Conservation (phyloP, 371 early-diverging fungal genomes). For the Apophysomyces ossiformis region DNA sequence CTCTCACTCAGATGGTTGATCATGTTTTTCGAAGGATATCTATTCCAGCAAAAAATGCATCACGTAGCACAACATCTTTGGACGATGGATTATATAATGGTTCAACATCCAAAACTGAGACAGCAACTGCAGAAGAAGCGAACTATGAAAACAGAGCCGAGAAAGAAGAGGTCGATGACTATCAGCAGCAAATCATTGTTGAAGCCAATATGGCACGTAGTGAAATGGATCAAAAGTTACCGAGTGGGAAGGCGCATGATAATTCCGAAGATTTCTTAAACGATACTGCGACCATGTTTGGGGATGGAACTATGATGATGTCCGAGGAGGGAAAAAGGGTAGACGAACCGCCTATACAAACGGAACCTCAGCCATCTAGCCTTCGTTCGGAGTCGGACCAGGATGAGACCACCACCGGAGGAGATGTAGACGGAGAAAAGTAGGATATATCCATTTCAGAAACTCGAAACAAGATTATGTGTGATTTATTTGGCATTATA, state of each 20-base stretch:
- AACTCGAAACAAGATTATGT: background rate
- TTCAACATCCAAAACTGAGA: conserved; percentile 7
- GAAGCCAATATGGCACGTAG: conserved; percentile 55
- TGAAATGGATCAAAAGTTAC: conserved; percentile 47
- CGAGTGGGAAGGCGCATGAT: conserved; percentile 40
- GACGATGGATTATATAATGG: conserved; percentile 4
- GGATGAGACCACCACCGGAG: background rate
- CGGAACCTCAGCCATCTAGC: background rate
- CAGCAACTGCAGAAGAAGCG: conserved; percentile 12
- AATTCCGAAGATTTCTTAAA: conserved; percentile 52
- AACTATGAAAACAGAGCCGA: background rate
- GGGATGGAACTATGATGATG: conserved; percentile 31
- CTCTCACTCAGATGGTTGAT: conserved; percentile 90
- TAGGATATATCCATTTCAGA: background rate
- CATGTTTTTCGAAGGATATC: conserved; percentile 74
- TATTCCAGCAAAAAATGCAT: conserved; percentile 23
- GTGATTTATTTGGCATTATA: background rate
- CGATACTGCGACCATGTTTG: conserved; percentile 51
- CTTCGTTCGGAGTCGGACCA: background rate
- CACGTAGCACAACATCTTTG: conserved; percentile 18
- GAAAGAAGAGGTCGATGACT: conserved; percentile 22
- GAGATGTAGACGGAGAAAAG: conserved; percentile 10
- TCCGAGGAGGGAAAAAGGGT: conserved; percentile 3
- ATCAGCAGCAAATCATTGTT: conserved; percentile 53
- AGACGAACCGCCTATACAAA: background rate